Evolutionary conservation across 2,329 filamentous ascomycete species (phyloP).

Genomic region (Monosporascus cannonballus): DNA sequence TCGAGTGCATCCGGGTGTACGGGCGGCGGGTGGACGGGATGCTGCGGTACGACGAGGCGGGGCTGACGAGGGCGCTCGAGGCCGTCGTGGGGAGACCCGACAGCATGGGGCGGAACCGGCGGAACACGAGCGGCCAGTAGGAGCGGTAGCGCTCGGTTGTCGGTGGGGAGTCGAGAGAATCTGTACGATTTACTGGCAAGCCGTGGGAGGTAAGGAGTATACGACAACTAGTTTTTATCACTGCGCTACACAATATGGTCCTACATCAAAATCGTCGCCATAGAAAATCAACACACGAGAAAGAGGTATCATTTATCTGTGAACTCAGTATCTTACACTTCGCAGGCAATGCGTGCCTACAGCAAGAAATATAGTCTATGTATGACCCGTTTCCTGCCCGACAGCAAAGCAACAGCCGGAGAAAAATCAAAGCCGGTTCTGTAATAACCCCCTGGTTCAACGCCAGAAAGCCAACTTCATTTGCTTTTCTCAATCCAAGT

Average conservation of each 20-base stretch:
- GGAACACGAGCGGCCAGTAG: slow-evolving; percentile 34
- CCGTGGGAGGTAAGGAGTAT: no score
- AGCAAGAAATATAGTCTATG: background rate
- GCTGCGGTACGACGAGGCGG: slow-evolving; percentile 69
- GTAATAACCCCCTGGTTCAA: no score
- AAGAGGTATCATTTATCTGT: background rate
- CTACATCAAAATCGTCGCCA: no score
- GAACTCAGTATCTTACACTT: background rate
- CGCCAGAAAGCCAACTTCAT: background rate
- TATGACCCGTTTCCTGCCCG: background rate
- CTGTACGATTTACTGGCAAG: no score
- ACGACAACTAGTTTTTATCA: no score
- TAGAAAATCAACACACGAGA: background rate
- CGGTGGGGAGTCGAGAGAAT: background rate
- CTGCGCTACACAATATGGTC: no score
- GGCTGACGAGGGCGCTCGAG: slow-evolving; percentile 68
- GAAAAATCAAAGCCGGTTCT: background rate
- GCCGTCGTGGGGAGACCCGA: slow-evolving; percentile 61
- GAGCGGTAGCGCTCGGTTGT: background rate
- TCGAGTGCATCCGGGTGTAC: slow-evolving; percentile 72
- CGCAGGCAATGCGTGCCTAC: background rate
- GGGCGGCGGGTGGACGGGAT: slow-evolving; percentile 54
- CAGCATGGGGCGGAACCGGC: slow-evolving; percentile 33
- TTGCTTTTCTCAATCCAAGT: background rate
- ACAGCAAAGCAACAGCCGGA: background rate